phyloP scores from a whole-genome alignment of 2,329 filamentous ascomycete genomes.

The Diaporthe ilicicola region DNA sequence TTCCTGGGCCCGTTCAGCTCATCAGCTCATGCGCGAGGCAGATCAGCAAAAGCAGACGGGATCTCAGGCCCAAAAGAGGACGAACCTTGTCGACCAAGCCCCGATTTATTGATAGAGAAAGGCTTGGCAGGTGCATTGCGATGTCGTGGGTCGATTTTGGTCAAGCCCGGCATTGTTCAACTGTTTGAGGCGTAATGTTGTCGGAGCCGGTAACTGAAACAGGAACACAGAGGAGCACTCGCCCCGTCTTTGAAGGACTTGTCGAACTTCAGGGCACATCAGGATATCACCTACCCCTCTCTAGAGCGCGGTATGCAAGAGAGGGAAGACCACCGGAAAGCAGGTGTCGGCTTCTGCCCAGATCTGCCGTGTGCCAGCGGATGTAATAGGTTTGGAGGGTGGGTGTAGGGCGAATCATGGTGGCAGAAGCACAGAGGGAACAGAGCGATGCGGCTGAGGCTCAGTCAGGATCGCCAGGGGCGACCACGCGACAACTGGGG shows the following conservation, averaged over 20 bases:
- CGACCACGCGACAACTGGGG: constrained; percentile 16
- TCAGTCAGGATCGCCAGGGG: constrained; percentile 29
- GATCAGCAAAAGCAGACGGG: constrained; percentile 19
- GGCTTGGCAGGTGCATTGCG: background rate
- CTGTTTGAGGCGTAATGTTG: constrained; percentile 21
- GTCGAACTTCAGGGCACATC: background rate
- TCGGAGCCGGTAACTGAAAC: constrained; percentile 27
- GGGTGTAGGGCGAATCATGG: background rate
- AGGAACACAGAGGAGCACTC: constrained; percentile 16
- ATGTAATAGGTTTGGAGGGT: constrained; percentile 2
- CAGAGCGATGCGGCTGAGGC: constrained; percentile 24
- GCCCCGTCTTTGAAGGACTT: constrained; percentile 3
- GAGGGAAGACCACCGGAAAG: background rate
- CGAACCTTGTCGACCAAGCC: background rate
- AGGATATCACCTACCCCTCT: constrained; percentile 1
- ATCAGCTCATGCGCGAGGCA: constrained; percentile 17
- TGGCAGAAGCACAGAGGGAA: background rate
- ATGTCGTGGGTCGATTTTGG: background rate
- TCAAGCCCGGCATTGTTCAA: background rate
- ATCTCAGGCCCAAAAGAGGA: background rate
- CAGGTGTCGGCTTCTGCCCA: background rate
- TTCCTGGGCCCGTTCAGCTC: constrained; percentile 24
- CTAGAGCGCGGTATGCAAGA: background rate
- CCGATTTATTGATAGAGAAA: background rate
- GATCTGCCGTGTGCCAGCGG: constrained; percentile 9